These are phyloP conservation scores for Oryza meyeriana DNA, from an alignment of 176 grass and related monocot species.

Conservation along the genomic window DNA sequence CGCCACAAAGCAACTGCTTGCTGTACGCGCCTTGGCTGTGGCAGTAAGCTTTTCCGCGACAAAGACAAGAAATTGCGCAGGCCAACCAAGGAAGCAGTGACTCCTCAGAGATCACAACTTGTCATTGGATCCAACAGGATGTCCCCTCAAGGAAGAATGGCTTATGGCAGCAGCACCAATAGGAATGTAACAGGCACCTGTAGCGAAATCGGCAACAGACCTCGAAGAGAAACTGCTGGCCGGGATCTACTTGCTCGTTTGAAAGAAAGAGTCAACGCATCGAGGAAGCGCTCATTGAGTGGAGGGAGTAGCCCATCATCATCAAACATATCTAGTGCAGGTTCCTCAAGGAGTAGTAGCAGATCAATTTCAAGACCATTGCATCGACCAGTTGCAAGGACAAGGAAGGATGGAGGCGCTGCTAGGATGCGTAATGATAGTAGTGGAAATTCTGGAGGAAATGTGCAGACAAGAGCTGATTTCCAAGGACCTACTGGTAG, in stretches of 20 bases:
- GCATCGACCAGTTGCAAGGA: conserved; percentile 8
- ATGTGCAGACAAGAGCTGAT: neutral
- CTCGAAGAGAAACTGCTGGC: conserved; percentile 25
- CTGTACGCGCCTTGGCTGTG: conserved; percentile 42
- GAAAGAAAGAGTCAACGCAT: conserved; percentile 28
- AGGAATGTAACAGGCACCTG: conserved; percentile 15
- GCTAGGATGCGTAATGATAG: conserved; percentile 15
- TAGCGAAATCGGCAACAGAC: neutral
- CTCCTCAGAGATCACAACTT: conserved; percentile 23
- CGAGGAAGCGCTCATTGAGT: conserved; percentile 26
- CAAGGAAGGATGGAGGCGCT: conserved; percentile 27
- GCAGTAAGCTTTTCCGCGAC: conserved; percentile 42
- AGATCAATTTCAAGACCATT: conserved; percentile 11
- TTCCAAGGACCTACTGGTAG: conserved; percentile 1
- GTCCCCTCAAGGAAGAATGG: conserved; percentile 34
- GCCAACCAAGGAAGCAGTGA: conserved; percentile 8
- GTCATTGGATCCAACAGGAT: conserved; percentile 14
- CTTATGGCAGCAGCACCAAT: neutral
- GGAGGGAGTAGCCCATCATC: conserved; percentile 19
- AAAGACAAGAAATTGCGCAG: conserved; percentile 38
- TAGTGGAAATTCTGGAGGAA: conserved; percentile 13
- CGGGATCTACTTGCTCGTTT: conserved; percentile 5
- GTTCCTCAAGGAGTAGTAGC: conserved; percentile 7
- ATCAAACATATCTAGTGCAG: neutral
- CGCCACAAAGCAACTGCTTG: conserved; percentile 24